Base-by-base conservation (phyloP, 768 basidiomycete species). In the Lactarius indigo region DNA sequence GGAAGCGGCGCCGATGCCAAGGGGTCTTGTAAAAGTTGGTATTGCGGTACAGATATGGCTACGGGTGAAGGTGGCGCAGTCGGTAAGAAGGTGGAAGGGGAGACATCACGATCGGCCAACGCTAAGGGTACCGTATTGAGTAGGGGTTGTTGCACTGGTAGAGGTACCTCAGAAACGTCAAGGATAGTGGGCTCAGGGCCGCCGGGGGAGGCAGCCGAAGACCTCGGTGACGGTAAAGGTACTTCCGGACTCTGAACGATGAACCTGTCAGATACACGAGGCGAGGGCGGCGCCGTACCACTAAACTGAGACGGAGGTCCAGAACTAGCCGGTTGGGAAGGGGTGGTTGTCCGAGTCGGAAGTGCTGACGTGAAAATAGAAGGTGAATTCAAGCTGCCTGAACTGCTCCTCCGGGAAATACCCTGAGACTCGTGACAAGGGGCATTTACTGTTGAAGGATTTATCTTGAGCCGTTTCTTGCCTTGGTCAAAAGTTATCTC, bases 391-490 rank as follows among this genome's bases (percentile, higher is more conserved):
- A 75, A 56, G 61, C 74, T 75, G 18, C 73, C 76, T 20, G 71
- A 73, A 69, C 75, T 76, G 50, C 73, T 72, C 64, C 72, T 71
- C 15, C 74, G 71, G n/a, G 69, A 71, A 17, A 75, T 62, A 6
- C 66, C 72, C 35, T 69, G 77, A 26, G 79, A 73, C 20, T 74
- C 73, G 57, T 72, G 74, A 52, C 70, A 71, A 69, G 66, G 73
- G 72, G 90, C 88, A 67, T 91, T 91, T 4, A 90, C 89, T 73
- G 23, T 15, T 23, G 39, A 26, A 18, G 90, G 88, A 69, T 91
- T 90, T 4, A 90, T 90, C 74, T 91, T 92, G 4, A 84, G 81
- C 33, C 91, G 85, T 67, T 84, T 86, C 74, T 85, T 88, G 47
- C 71, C 73, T 4, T 73, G 73, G 17, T 75, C 73, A 2, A 65